phyloP scores from a whole-genome alignment of 208 protist genomes.

The Trypanosoma theileri region DNA sequence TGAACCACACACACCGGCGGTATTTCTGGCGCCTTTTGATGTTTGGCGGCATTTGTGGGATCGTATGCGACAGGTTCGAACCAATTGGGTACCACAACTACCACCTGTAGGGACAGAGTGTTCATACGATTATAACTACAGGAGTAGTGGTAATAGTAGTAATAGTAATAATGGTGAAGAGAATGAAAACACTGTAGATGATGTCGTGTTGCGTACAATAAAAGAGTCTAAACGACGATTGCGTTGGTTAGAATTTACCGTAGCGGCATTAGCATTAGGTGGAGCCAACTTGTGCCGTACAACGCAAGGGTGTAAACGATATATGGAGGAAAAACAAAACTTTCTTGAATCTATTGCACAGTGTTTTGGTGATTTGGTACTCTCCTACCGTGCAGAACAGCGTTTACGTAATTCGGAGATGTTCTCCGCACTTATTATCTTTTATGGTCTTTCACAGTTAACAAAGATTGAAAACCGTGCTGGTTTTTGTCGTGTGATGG shows the following conservation, averaged over 20 bases:
- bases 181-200: conserved; percentile 2
- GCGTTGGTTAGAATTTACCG: conserved; percentile 82
- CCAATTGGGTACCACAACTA: conserved; percentile 72
- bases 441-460: conserved; percentile 79
- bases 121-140: too few relatives aligned
- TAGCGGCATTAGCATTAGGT: conserved; percentile 67
- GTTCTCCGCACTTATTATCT: conserved; percentile 73
- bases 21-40: conserved; percentile 62
- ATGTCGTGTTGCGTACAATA: conserved; percentile 29
- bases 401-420: conserved; percentile 69
- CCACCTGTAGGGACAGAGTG: conserved; percentile 23
- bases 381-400: conserved; percentile 71
- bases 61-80: conserved; percentile 75
- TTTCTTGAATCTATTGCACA: conserved; percentile 87
- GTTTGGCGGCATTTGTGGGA: conserved; percentile 87
- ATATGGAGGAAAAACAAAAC: conserved; percentile 78
- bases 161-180: conserved; percentile 5
- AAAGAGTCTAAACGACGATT: conserved; percentile 51
- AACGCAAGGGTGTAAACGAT: conserved; percentile 49
- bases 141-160: neutral
- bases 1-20: conserved; percentile 54
- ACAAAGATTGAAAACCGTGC: conserved; percentile 76
- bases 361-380: conserved; percentile 79
- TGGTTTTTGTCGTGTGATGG: conserved; percentile 51
- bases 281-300: conserved; percentile 69